A percentile compares a stretch with the other conserved stretches of the same genome.
These are phyloP conservation scores for Ceratobasidium sp. DNA, from an alignment of 1,284 basidiomycete genomes.

Conservation along the genomic window DNA sequence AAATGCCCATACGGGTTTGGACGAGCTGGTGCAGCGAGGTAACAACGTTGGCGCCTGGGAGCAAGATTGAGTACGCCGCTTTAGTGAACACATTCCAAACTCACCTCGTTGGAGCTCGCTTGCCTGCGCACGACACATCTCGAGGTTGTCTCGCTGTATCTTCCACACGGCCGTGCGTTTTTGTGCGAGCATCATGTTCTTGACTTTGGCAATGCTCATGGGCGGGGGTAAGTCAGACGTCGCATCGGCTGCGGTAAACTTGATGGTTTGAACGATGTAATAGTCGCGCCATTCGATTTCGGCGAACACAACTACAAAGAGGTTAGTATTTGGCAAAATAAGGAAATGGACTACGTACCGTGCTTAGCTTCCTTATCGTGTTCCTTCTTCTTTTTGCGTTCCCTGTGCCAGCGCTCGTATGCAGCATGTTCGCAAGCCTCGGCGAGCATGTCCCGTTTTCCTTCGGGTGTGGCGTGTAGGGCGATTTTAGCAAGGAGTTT, in stretches of 20 bases:
- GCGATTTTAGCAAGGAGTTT: conserved; percentile 80
- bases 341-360: conserved; percentile 64
- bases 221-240: conserved; percentile 94
- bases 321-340: conserved; percentile 25
- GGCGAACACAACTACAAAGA: conserved; percentile 82
- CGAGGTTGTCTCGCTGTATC: conserved; percentile 88
- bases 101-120: conserved; percentile 82
- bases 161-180: conserved; percentile 99
- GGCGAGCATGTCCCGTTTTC: conserved; percentile 83
- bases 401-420: conserved; percentile 88
- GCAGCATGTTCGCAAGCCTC: conserved; percentile 83
- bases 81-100: neutral
- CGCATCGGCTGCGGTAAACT: conserved; percentile 94
- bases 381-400: conserved; percentile 87
- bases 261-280: conserved; percentile 98
- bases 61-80: neutral
- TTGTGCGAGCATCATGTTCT: conserved; percentile 96
- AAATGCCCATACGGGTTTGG: conserved; percentile 92
- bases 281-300: conserved; percentile 99
- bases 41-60: conserved; percentile 83
- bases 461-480: conserved; percentile 65
- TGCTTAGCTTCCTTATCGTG: conserved; percentile 92
- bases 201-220: conserved; percentile 93
- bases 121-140: conserved; percentile 89
- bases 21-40: conserved; percentile 92